Percentiles rank a stretch among this genome's conserved stretches.
phyloP scores from a whole-genome alignment of 2,329 filamentous ascomycete genomes.

The Talaromyces sp. region DNA sequence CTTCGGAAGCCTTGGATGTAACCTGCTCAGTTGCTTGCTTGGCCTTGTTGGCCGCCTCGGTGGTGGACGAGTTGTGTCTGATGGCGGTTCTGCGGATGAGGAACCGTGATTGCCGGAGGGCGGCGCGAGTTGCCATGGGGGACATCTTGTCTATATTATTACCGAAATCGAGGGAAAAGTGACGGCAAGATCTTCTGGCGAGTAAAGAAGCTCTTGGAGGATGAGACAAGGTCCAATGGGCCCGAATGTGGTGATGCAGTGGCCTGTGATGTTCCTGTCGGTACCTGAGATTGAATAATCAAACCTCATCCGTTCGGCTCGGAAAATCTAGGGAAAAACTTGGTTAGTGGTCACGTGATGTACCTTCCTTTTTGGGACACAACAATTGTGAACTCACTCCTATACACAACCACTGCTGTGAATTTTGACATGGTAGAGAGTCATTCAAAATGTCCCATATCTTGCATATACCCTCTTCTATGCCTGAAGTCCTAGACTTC shows the following conservation, averaged over 20 bases:
- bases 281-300: conserved; percentile 28
- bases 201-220: conserved; percentile 26
- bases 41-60: conserved; percentile 45
- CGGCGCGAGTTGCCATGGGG: conserved; percentile 42
- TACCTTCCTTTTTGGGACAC: neutral
- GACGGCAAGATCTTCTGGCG: conserved; percentile 27
- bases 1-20: conserved; percentile 68
- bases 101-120: conserved; percentile 47
- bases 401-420: neutral
- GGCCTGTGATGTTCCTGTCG: conserved; percentile 29
- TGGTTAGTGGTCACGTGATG: conserved; percentile 15
- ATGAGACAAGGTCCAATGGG: conserved; percentile 40
- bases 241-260: conserved; percentile 27
- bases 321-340: conserved; percentile 41
- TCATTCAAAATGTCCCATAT: neutral
- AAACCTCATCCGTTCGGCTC: conserved; percentile 35
- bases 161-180: conserved; percentile 25
- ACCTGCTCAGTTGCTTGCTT: conserved; percentile 42
- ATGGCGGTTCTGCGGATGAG: conserved; percentile 44
- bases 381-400: neutral
- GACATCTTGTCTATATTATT: conserved; percentile 36
- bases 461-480: neutral
- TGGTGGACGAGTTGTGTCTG: conserved; percentile 47
- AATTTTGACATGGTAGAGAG: neutral
- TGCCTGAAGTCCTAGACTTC: neutral